These are phyloP conservation scores for Euphorbia celastroides DNA, from an alignment of 441 rosid species.

Conservation along the genomic window DNA sequence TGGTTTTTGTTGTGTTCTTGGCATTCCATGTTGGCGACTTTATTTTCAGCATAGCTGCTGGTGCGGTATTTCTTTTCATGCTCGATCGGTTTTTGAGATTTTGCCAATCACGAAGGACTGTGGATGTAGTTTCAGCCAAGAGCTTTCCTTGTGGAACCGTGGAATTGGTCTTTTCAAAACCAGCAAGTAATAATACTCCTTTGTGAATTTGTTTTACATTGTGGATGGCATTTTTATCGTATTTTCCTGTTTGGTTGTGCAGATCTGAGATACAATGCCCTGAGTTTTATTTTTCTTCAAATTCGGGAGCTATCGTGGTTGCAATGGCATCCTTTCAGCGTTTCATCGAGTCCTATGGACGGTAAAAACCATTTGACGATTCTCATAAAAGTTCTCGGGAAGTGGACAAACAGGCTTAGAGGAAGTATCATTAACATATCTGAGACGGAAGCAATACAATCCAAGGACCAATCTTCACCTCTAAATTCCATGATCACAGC, in stretches of 20 bases:
- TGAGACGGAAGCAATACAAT: slow-evolving; percentile 33
- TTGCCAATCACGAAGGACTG: slow-evolving; percentile 43
- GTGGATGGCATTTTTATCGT: slow-evolving; percentile 8
- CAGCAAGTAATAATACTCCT: slow-evolving; percentile 24
- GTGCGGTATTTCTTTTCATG: slow-evolving; percentile 50
- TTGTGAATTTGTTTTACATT: slow-evolving; percentile 1
- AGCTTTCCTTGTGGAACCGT: slow-evolving; percentile 44
- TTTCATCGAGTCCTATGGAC: slow-evolving; percentile 44
- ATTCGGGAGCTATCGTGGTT: slow-evolving; percentile 56
- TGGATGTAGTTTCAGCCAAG: slow-evolving; percentile 40
- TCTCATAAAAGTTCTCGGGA: slow-evolving; percentile 48
- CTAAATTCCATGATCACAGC: slow-evolving; percentile 47
- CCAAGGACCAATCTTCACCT: slow-evolving; percentile 14
- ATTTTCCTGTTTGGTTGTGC: slow-evolving; percentile 5
- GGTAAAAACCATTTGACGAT: slow-evolving; percentile 39
- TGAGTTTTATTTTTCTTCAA: slow-evolving; percentile 81
- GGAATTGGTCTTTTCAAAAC: slow-evolving; percentile 50
- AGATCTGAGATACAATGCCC: slow-evolving; percentile 77
- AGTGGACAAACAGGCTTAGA: slow-evolving; percentile 45
- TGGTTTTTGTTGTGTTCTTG: slow-evolving; percentile 38
- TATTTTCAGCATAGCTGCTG: slow-evolving; percentile 42
- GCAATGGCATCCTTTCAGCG: slow-evolving; percentile 69
- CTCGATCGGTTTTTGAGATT: slow-evolving; percentile 54
- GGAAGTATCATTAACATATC: slow-evolving; percentile 24
- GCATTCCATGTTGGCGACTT: slow-evolving; percentile 54